phyloP scores from a whole-genome alignment of 1,284 basidiomycete species.

The Puccinia polysora region DNA sequence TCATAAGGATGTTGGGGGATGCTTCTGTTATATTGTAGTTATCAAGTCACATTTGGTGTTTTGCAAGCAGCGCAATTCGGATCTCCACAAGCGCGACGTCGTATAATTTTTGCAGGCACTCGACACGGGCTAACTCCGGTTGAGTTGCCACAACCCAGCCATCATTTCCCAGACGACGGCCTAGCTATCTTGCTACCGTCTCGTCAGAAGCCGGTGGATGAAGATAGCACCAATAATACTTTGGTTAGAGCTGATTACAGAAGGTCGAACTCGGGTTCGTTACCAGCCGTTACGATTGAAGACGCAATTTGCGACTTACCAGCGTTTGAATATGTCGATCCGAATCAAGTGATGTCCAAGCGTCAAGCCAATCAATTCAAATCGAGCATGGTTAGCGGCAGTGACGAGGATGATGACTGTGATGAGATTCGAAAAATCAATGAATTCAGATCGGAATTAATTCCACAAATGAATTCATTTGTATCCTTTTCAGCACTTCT shows the following conservation, averaged over 20 bases:
- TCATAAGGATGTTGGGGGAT: too few species aligned
- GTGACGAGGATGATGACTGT: not conserved
- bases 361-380: too few species aligned
- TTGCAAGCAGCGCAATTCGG: slow-evolving; percentile 35
- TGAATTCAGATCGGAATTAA: not conserved
- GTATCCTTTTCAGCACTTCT: not conserved
- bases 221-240: not conserved
- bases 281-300: slow-evolving; percentile 8
- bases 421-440: not conserved
- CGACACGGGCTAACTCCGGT: not conserved
- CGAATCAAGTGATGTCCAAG: not conserved
- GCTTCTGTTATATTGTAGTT: too few species aligned
- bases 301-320: slow-evolving; percentile 32
- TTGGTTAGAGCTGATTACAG: slow-evolving; percentile 13
- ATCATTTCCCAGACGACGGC: slow-evolving; percentile 9
- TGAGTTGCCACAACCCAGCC: slow-evolving; percentile 20
- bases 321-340: slow-evolving; percentile 31
- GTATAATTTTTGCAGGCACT: slow-evolving; percentile 23
- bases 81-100: slow-evolving; percentile 24
- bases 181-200: slow-evolving; percentile 21
- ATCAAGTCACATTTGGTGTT: slow-evolving; percentile 32
- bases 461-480: not conserved
- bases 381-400: too few species aligned
- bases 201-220: not conserved
- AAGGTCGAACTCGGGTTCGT: not conserved